A percentile compares a stretch with the other conserved stretches of the same genome.
These are phyloP conservation scores for Exophiala bonariae DNA, from an alignment of 2,329 filamentous ascomycete species.

Conservation along the genomic window DNA sequence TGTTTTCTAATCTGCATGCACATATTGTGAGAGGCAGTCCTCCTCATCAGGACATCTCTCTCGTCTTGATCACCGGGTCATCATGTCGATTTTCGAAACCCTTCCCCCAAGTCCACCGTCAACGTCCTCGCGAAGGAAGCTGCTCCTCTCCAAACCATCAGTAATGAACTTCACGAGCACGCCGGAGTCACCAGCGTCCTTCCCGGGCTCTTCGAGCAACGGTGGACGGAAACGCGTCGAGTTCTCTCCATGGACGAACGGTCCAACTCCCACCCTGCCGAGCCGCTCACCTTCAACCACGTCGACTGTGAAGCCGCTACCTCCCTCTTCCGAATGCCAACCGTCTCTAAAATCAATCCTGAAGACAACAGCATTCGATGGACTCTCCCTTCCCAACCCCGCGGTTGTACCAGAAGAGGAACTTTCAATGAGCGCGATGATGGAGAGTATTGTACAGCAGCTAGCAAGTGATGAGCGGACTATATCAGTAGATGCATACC, in stretches of 20 bases:
- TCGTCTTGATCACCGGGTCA: background rate
- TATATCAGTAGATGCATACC: constrained; percentile 81
- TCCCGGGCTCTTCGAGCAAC: constrained; percentile 14
- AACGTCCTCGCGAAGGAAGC: constrained; percentile 23
- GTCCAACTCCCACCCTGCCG: constrained; percentile 28
- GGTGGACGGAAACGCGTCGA: constrained; percentile 57
- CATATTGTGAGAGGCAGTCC: background rate
- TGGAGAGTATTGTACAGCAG: constrained; percentile 81
- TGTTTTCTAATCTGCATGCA: background rate
- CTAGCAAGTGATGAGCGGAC: constrained; percentile 72
- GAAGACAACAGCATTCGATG: constrained; percentile 59
- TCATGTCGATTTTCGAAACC: constrained; percentile 25
- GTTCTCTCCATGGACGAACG: constrained; percentile 59
- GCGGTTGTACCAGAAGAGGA: constrained; percentile 6
- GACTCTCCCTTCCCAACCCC: constrained; percentile 16
- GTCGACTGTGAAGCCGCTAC: constrained; percentile 40
- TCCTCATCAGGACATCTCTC: constrained; percentile 1
- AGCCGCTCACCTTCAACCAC: constrained; percentile 40
- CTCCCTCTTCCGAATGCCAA: constrained; percentile 52
- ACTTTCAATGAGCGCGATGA: constrained; percentile 37
- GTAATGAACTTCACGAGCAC: constrained; percentile 8
- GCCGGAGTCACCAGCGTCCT: constrained; percentile 19
- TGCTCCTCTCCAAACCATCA: background rate
- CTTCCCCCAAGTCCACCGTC: constrained; percentile 30
- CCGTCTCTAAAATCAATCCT: constrained; percentile 72